Evolutionary conservation across 139 green algal species (phyloP), one percentile per base, ranked within the genome.

Genomic region (Auxenochlorella pyrenoidosa): DNA sequence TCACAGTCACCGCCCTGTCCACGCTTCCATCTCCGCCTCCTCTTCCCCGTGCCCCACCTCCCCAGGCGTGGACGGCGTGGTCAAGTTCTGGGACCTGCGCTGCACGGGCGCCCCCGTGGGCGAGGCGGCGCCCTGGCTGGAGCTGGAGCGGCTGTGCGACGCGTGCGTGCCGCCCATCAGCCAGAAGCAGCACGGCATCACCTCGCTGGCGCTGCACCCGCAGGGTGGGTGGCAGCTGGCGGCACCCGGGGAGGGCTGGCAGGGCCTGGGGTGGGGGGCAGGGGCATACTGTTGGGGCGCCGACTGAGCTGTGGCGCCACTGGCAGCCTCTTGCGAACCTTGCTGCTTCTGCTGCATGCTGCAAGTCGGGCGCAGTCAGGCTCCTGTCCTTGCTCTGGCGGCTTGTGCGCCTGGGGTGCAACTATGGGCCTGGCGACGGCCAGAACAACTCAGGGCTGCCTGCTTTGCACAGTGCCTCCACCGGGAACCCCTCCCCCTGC

Each of bases 71-170:
- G 95, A 97, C 87, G 94, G 93, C 36, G 68, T 92, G 13, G 90
- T 97, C 4, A 95, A 94, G 89, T 83, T 95, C 8, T 97, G 95
- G 95, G 94, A 97, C 86, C 66, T 96, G 85, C 86, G 94, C 0
- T 28, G 68, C 28, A 30, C 59, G 10, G 41, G 21, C 43, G 51
- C n/a, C 10, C 5, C 75, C n/a, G 19, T 75, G 6, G 34, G 4
- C 18, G 32, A 83, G 58, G 58, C 72, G 26, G 54, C 76, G 43
- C 75, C 76, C 44, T 75, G 26, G 28, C 60, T 70, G 34, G 65
- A 82, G n/a, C 83, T 87, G 36, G 71, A 54, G 19, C 70, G 47
- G 10, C 72, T 87, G 26, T 75, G 70, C 71, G 51, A 68, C 30
- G 71, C 72, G 21, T 36, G 34, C 36, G 66, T 88, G 41, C 81